These are phyloP conservation scores for Marchantia polymorpha DNA, from an alignment of 225 moss, liverwort and hornwort species.

Conservation along the genomic window DNA sequence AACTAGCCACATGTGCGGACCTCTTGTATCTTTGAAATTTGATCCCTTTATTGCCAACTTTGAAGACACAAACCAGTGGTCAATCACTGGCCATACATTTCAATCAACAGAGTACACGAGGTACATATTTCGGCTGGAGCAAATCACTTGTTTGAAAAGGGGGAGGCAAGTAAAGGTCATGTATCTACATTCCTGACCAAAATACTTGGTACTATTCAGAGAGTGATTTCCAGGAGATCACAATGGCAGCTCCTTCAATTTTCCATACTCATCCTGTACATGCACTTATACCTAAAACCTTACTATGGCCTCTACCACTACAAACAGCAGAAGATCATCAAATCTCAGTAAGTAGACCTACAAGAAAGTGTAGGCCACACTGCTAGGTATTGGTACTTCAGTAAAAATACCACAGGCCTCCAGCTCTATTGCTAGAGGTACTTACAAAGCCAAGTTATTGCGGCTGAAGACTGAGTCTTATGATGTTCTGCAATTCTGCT, in stretches of 20 bases:
- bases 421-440: not conserved
- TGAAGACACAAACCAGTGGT: slow-evolving; percentile 12
- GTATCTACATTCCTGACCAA: not conserved
- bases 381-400: not conserved
- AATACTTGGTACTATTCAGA: not conserved
- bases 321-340: not conserved
- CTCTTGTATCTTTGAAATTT: not conserved
- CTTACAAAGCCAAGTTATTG: not conserved
- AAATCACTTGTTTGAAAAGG: not conserved
- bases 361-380: not conserved
- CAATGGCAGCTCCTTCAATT: not conserved
- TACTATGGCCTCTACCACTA: not conserved
- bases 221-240: slow-evolving; percentile 1
- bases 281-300: not conserved
- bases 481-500: not conserved
- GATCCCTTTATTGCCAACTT: slow-evolving; percentile 13
- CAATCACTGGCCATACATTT: not conserved
- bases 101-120: not conserved
- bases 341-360: not conserved
- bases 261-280: slow-evolving; percentile 13
- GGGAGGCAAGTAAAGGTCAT: slow-evolving; percentile 4
- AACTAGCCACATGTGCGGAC: not conserved
- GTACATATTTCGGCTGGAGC: not conserved
- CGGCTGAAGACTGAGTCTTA: not conserved
- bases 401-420: not conserved